These are phyloP conservation scores for Ophiostoma sp. DNA, from an alignment of 2,329 filamentous ascomycete genomes.

Conservation along the genomic window DNA sequence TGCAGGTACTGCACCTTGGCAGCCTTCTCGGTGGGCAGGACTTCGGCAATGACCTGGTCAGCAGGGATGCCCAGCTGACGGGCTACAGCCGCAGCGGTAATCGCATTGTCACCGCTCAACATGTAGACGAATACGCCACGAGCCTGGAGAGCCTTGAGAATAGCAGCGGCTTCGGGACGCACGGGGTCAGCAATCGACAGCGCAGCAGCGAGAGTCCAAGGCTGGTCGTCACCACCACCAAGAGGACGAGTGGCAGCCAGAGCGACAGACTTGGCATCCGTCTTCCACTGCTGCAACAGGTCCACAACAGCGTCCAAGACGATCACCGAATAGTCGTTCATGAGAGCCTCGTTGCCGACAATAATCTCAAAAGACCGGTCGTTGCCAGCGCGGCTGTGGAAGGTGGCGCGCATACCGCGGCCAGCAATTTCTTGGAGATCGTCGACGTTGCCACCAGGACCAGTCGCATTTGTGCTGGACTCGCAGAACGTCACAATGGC, in stretches of 20 bases:
- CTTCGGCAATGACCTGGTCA: conserved; percentile 78
- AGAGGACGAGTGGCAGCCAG: conserved; percentile 51
- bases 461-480: conserved; percentile 25
- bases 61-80: conserved; percentile 70
- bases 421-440: conserved; percentile 68
- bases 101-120: conserved; percentile 87
- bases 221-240: neutral
- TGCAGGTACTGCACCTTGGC: conserved; percentile 68
- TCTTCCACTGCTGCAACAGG: conserved; percentile 58
- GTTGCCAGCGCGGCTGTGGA: conserved; percentile 31
- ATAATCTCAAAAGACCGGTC: conserved; percentile 52
- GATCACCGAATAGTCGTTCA: conserved; percentile 51
- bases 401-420: conserved; percentile 65
- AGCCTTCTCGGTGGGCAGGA: conserved; percentile 81
- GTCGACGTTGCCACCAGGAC: conserved; percentile 37
- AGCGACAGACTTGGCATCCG: conserved; percentile 63
- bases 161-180: conserved; percentile 66
- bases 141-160: conserved; percentile 64
- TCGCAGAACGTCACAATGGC: conserved; percentile 66
- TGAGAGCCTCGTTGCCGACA: conserved; percentile 72
- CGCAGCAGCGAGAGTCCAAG: conserved; percentile 59
- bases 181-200: conserved; percentile 82
- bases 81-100: conserved; percentile 80
- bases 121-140: conserved; percentile 79
- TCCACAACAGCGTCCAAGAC: conserved; percentile 41